Evolutionary conservation across 208 protist genomes (phyloP).

Genomic region (Lotmaria passim): DNA sequence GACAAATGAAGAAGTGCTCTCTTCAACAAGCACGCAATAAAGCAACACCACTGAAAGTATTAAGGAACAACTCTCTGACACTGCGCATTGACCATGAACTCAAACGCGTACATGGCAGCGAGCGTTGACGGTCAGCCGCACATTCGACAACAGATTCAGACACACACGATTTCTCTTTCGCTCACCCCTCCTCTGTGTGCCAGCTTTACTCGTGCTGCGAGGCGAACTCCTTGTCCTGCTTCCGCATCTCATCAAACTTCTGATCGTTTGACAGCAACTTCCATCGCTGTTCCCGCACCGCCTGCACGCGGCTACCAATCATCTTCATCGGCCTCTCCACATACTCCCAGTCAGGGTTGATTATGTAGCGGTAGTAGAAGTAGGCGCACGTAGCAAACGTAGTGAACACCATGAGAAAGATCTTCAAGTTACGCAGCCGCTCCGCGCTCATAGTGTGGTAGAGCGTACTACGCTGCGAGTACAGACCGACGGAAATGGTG

Average conservation of each 20-base stretch:
- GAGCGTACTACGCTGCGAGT: constrained; percentile 86
- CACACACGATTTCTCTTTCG: no score
- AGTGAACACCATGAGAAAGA: constrained; percentile 68
- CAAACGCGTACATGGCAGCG: no score
- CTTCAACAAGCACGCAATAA: no score
- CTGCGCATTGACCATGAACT: no score
- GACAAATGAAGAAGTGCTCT: no score
- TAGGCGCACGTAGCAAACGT: constrained; percentile 72
- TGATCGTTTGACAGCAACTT: constrained; percentile 47
- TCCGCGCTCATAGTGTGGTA: constrained; percentile 90
- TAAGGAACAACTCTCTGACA: no score
- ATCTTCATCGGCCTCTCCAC: constrained; percentile 75
- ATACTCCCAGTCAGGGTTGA: constrained; percentile 86
- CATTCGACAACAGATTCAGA: no score
- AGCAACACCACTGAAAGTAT: no score
- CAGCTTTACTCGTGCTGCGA: background rate
- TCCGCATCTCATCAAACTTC: constrained; percentile 32
- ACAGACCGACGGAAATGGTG: constrained; percentile 83
- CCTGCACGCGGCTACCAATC: constrained; percentile 73
- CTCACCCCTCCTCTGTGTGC: no score
- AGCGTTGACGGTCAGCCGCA: no score
- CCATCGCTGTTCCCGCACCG: constrained; percentile 65
- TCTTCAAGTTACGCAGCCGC: constrained; percentile 85
- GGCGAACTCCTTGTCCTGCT: background rate
- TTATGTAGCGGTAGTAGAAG: constrained; percentile 90